Evolutionary conservation across 352 stramenopile species (phyloP), one percentile per base, ranked within the genome.

Genomic region (Elongisporangium undulatum): DNA sequence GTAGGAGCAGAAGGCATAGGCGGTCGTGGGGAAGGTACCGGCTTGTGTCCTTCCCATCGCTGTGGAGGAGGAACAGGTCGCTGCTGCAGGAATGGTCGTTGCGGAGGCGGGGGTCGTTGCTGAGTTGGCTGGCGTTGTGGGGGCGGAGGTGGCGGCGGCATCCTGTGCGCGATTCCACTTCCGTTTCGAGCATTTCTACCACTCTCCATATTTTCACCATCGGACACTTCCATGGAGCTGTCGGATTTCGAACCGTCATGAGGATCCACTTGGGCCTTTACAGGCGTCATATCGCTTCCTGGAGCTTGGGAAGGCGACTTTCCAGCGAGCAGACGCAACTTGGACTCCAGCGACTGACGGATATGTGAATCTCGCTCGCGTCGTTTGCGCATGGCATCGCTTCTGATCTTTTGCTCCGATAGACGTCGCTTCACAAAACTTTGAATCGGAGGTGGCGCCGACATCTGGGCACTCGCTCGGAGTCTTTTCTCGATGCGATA

Each of bases 401-500:
- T 84, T 2, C 82, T 79, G 29, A 82, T 68, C 53, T 90, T 92
- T 39, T 94, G 85, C 63, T 94, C 87, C 0, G 82, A 91, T 22
- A 82, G 67, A 50, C 82, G 74, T 10, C 85, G 77, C 51, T 92
- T 90, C 19, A 86, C 72, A 60, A 94, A 95, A 57, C 84, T 94
- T 51, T 95, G 81, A 61, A 95, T 94, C 15, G 76, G 79, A n/a
- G 85, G 85, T 41, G 85, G 85, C 4, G 75, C 75, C 15, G 86
- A 68, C 38, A 79, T 68, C 39, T 65, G 80, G 1, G 66, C 59
- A 17, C 61, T 64, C 13, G 67, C 69, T 17, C 78, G 72, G 1
- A 81, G 56, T 39, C 80, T 82, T 16, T 75, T 80, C 56, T 95
- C 86, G 9, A 95, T 74, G 45, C 71, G 63, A 64, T 86, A 92